Base-by-base conservation (phyloP, 441 rosid genomes). In the Manihot esculenta region DNA sequence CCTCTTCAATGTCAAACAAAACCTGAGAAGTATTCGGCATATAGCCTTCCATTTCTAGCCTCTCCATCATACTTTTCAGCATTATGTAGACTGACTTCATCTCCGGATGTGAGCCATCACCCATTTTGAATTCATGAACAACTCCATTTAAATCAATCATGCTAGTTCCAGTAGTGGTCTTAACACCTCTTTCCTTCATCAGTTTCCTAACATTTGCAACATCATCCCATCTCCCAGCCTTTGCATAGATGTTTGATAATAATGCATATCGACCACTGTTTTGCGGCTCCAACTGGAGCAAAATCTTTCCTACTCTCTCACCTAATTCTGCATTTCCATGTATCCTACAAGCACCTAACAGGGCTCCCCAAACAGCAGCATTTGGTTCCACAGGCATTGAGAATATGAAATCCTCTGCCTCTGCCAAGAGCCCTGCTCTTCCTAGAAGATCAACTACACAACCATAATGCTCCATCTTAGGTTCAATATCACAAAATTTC, bases 361-460 rank as follows among this genome's bases (percentile, higher is more conserved):
- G 70, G 58, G 94, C 79, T 59, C 92, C 90, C 94, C 94, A 87
- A 67, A 85, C 80, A 61, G 83, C 70, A 72, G 88, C 90, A 77
- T 78, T 86, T 64, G 87, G 84, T 68, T 86, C 84, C 47, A 81
- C 57, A 0, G 87, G 83, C 89, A 86, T 84, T 30, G 74, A 73
- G 33, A 63, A 75, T 45, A 87, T 84, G 61, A 86, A 41, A 23
- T 79, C 45, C 85, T 82, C 84, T 70, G 90, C 92, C 66, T 87
- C 86, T 33, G 69, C 69, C 15, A 87, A 44, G 23, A 57, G 59
- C 59, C 94, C 90, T 41, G 90, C 85, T 64, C 88, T 83, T 17
- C 90, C 89, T 38, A 84, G 79, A 84, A 87, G 78, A 80, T 89
- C 89, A 55, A 89, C 94, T 56, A 79, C 76, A 78, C 92, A 89